Evolutionary conservation across 2,329 filamentous ascomycete genomes (phyloP), one percentile per base, ranked within the genome.

Genomic region (Bertia moriformis): DNA sequence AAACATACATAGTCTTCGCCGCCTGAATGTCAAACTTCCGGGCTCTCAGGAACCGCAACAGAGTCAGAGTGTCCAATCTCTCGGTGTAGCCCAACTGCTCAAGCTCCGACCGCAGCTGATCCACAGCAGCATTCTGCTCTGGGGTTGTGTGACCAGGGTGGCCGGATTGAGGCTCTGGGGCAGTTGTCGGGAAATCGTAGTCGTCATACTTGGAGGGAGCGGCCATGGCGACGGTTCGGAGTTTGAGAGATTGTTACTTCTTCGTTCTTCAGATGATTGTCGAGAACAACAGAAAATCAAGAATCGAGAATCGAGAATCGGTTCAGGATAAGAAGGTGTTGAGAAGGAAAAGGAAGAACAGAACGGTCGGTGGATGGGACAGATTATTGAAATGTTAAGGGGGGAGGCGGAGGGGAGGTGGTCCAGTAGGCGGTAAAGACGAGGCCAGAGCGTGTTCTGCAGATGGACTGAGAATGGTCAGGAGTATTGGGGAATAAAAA

Each of bases 31-130:
- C 83, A 60, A 95, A 98, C 70, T 96, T 96, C 56, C 91, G 77
- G 41, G 91, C 91, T 57, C 91, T 77, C 53, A 98, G 69, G 65
- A 94, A 95, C 56, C 88, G 81, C 56, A 95, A 67, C 71, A 98
- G 60, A 42, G 86, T 95, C 66, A 96, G 59, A 24, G 88, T 96
- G 61, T 98, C 91, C 54, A 98, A 71, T 51, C 86, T 74, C 51
- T 93, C 76, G 18, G 71, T 89, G 65, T 75, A 83, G 41, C 88
- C 88, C 56, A 79, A 77, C 48, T 77, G 63, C 73, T 96, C 91
- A 43, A 98, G 76, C 69, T 83, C 71, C 62, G 75, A 65, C 45
- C 91, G 79, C 57, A 98, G 69, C 69, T 95, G 85, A 55, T 77
- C 66, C 37, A 96, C 81, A 64, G 89, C 80, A 40, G 86, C 87